Percentiles rank a stretch among this genome's conserved stretches.
Conservation (phyloP, 495 filamentous ascomycete genomes). For the Astrothelium subdiscretum region DNA sequence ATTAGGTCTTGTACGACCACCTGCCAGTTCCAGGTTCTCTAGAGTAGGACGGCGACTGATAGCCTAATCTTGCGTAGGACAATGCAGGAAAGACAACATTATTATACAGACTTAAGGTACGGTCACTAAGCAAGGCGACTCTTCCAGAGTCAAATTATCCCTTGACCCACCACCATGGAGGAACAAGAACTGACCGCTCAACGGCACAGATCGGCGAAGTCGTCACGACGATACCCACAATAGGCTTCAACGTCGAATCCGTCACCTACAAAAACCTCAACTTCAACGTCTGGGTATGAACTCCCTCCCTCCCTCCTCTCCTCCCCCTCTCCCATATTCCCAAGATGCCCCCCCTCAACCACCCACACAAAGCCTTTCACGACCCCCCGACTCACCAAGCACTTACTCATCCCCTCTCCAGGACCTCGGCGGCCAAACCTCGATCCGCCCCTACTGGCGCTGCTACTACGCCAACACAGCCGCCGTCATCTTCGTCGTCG, state of each 20-base stretch:
- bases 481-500: constrained; percentile 97
- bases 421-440: constrained; percentile 92
- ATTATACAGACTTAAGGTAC: constrained; percentile 88
- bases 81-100: constrained; percentile 98
- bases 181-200: background rate
- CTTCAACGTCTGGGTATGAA: constrained; percentile 88
- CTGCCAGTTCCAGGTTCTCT: background rate
- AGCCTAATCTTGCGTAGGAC: constrained; percentile 46
- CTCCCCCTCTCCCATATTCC: background rate
- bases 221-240: constrained; percentile 96
- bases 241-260: constrained; percentile 98
- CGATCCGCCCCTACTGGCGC: constrained; percentile 94
- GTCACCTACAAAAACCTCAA: constrained; percentile 96
- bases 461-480: constrained; percentile 99
- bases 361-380: no score
- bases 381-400: no score
- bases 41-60: background rate
- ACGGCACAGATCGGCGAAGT: constrained; percentile 83
- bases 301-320: background rate
- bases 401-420: constrained; percentile 23
- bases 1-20: constrained; percentile 65
- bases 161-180: background rate
- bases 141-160: background rate
- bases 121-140: constrained; percentile 3
- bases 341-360: background rate